phyloP scores from a whole-genome alignment of 2,329 filamentous ascomycete species.

The Corinectria fuckeliana region DNA sequence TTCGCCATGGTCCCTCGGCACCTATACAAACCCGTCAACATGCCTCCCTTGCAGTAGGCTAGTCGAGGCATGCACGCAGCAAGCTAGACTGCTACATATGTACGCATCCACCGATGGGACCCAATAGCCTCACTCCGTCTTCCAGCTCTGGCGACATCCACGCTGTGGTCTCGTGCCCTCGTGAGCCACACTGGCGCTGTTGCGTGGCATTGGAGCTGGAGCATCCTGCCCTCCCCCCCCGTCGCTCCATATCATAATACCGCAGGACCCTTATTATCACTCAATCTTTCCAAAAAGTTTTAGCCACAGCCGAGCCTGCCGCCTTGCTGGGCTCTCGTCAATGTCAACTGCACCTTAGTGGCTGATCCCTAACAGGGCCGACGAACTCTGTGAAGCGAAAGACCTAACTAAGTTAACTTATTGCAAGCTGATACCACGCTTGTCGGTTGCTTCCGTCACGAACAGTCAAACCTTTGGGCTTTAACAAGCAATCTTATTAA shows the following conservation, averaged over 20 bases:
- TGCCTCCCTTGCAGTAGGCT: constrained; percentile 18
- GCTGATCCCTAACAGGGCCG: neutral
- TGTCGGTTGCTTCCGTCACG: neutral
- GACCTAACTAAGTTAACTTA: no score
- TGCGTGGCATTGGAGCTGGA: constrained; percentile 25
- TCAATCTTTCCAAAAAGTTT: neutral
- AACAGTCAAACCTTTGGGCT: constrained; percentile 5
- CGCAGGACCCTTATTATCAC: neutral
- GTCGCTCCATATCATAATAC: neutral
- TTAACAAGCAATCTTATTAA: constrained; percentile 11
- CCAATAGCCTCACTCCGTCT: constrained; percentile 21
- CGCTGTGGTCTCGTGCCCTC: constrained; percentile 32
- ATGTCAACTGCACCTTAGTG: constrained; percentile 4
- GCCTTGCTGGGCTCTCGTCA: neutral
- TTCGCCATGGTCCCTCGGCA: constrained; percentile 7
- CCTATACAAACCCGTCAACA: constrained; percentile 1
- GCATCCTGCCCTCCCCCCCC: constrained; percentile 12
- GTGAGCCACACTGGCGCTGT: constrained; percentile 28
- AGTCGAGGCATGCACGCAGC: constrained; percentile 26
- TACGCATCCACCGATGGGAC: constrained; percentile 5
- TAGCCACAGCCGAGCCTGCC: neutral
- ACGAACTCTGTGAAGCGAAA: neutral
- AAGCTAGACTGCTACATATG: no score
- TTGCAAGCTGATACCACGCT: neutral
- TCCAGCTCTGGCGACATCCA: constrained; percentile 11